These are phyloP conservation scores for Malus hybrid DNA, from an alignment of 331 rosid genomes.

Conservation along the genomic window DNA sequence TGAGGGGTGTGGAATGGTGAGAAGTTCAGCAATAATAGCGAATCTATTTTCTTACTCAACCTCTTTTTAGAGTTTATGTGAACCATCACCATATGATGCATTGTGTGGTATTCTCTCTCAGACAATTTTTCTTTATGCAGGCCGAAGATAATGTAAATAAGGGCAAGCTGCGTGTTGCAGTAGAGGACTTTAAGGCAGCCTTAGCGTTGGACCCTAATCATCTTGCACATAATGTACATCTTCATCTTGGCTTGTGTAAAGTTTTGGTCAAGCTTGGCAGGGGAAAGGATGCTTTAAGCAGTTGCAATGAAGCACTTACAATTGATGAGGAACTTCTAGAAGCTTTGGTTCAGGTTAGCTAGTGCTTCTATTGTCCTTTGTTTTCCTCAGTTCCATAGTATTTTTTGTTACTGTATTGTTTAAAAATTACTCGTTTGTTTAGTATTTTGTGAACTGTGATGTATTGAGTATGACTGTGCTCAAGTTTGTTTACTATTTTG, in stretches of 20 bases:
- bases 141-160: slow-evolving; percentile 70
- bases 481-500: neutral
- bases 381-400: neutral
- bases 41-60: neutral
- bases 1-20: neutral
- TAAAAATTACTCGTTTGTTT: neutral
- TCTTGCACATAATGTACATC: slow-evolving; percentile 80
- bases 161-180: slow-evolving; percentile 38
- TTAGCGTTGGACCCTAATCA: slow-evolving; percentile 80
- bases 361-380: neutral
- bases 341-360: slow-evolving; percentile 84
- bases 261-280: slow-evolving; percentile 83
- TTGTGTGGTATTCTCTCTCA: slow-evolving; percentile 1
- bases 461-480: neutral
- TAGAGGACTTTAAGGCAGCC: slow-evolving; percentile 76
- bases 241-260: slow-evolving; percentile 88
- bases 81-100: slow-evolving; percentile 7
- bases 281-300: slow-evolving; percentile 88
- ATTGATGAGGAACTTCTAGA: slow-evolving; percentile 67
- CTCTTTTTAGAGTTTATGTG: neutral
- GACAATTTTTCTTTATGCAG: slow-evolving; percentile 33
- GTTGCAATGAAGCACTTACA: slow-evolving; percentile 76
- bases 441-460: neutral
- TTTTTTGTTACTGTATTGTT: neutral
- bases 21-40: neutral